Evolutionary conservation across 1,284 basidiomycete species (phyloP).

Genomic region (Tilletia setariae): DNA sequence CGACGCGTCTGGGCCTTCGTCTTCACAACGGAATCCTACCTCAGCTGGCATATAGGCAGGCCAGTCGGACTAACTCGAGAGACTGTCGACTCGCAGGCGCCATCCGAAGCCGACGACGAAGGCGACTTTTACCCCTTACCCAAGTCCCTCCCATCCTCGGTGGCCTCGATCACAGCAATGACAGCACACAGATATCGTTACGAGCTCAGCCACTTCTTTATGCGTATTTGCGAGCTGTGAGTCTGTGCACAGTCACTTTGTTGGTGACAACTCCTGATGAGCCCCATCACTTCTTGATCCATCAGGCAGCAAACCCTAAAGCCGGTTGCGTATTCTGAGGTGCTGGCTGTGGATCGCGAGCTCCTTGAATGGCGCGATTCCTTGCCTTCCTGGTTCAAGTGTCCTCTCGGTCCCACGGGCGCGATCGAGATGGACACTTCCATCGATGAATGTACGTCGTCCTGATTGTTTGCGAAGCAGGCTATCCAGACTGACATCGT

Average conservation of each 20-base stretch:
- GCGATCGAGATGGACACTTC: slow-evolving; percentile 15
- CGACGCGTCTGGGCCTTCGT: slow-evolving; percentile 89
- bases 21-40: slow-evolving; percentile 56
- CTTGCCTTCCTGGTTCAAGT: slow-evolving; percentile 5
- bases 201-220: not conserved
- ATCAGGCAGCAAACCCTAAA: slow-evolving; percentile 2
- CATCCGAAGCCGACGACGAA: slow-evolving; percentile 5
- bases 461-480: not conserved
- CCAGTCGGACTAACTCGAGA: not conserved
- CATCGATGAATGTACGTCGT: not conserved
- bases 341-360: slow-evolving; percentile 12
- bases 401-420: slow-evolving; percentile 5
- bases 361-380: slow-evolving; percentile 9
- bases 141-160: not conserved
- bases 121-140: slow-evolving; percentile 1
- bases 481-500: not conserved
- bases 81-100: not conserved
- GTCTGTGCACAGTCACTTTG: not conserved
- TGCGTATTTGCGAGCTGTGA: slow-evolving; percentile 13
- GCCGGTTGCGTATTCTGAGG: not conserved
- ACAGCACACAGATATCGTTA: slow-evolving; percentile 6
- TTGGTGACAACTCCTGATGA: not conserved
- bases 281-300: not conserved
- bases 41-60: slow-evolving; percentile 13
- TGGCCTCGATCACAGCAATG: not conserved